Evolutionary conservation across 225 moss, liverwort and hornwort genomes (phyloP), one percentile per base, ranked within the genome.

Genomic region (Neckera pumila): DNA sequence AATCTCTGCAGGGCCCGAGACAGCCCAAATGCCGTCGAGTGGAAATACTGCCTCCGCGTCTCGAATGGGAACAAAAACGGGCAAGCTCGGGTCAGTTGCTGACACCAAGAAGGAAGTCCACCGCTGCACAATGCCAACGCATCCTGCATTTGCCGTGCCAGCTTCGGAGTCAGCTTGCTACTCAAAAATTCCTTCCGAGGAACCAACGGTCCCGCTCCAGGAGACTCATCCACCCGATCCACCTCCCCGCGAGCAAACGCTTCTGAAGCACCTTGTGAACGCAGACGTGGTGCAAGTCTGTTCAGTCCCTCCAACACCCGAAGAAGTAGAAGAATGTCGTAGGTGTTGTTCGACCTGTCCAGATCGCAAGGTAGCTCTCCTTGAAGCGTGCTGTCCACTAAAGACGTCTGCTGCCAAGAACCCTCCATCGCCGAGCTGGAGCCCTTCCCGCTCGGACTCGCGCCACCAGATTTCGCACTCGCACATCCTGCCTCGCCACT

Each of bases 131-230:
- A 91, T 33, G 99, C 99, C 58, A 99, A 90, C 31, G 97, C 99
- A 91, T 99, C 99, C 93, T 99, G 99, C 99, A 99, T 97, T 87
- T 99, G 99, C 73, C 97, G 96, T 59, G 99, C 99, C 87, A 99
- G 85, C 91, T 99, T 99, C 86, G 99, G 99, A 45, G 97, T 99
- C 82, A 99, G 79, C 87, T 99, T 99, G 87, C 96, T 97, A 89
- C 96, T 99, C 86, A 99, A 28, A 91, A 97, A 99, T 83, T 97
- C 99, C 82, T 96, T 95, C 61, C 90, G 87, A 30, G 93, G 87
- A 71, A 99, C 99, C 88, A 94, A 86, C 12, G 95, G 91, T 45
- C 96, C 97, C 34, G 86, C 90, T n/a, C 92, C 92, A 54, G 92
- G 93, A 78, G 87, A 90, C 51, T 88, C 89, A 43, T 91, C 92